Evolutionary conservation across 2,329 filamentous ascomycete species (phyloP).

Genomic region (Epichloe sp.): DNA sequence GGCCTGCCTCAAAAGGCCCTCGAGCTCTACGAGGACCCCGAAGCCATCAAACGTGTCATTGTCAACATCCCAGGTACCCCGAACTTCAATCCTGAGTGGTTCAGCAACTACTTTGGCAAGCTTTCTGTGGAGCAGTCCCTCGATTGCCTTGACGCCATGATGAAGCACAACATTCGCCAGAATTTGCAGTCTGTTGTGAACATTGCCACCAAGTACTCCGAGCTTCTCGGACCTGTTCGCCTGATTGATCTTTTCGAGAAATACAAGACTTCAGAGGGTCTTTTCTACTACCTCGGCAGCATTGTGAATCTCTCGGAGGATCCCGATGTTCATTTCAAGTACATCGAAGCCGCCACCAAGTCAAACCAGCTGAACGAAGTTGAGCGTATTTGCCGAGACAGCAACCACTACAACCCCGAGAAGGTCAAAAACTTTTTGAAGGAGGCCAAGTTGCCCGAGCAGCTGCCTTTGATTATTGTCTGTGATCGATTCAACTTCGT

Average conservation of each 20-base stretch:
- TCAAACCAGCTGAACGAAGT: conserved; percentile 93
- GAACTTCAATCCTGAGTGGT: conserved; percentile 82
- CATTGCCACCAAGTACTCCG: conserved; percentile 94
- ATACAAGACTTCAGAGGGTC: conserved; percentile 90
- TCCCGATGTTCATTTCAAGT: conserved; percentile 95
- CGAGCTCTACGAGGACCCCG: conserved; percentile 88
- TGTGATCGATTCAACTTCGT: conserved; percentile 99
- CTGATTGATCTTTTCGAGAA: conserved; percentile 94
- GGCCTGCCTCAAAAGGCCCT: conserved; percentile 76
- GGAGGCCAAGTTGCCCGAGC: conserved; percentile 82
- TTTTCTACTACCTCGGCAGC: conserved; percentile 98
- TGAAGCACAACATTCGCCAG: conserved; percentile 91
- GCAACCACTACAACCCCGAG: conserved; percentile 77
- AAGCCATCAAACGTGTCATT: conserved; percentile 78
- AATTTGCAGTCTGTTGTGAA: conserved; percentile 92
- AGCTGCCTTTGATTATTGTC: conserved; percentile 92
- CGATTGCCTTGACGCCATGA: conserved; percentile 90
- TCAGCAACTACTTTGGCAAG: conserved; percentile 84
- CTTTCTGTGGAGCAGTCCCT: conserved; percentile 91
- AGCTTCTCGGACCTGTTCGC: conserved; percentile 74
- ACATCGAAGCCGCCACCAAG: conserved; percentile 90
- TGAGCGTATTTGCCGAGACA: conserved; percentile 92
- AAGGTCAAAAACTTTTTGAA: conserved; percentile 99
- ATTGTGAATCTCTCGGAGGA: conserved; percentile 97
- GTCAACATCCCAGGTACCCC: conserved; percentile 70